A percentile compares a stretch with the other conserved stretches of the same genome.
Conservation (phyloP, 2,329 filamentous ascomycete genomes). For the Byssochlamys sp. region DNA sequence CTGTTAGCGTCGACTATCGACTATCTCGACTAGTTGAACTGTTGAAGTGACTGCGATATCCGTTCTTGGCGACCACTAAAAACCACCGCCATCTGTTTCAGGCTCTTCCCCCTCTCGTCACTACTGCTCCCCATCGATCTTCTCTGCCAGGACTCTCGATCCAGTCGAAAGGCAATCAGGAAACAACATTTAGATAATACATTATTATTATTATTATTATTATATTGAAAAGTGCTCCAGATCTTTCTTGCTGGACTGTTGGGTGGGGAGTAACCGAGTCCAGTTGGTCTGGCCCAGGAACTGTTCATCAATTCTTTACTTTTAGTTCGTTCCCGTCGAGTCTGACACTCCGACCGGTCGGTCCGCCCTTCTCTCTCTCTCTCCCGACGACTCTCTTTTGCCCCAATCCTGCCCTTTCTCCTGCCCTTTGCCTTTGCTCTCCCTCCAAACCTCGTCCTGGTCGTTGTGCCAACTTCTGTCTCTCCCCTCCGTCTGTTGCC, state of each 20-base stretch:
- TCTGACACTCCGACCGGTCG: neutral
- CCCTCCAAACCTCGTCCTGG: neutral
- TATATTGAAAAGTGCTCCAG: too few species aligned
- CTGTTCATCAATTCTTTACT: too few species aligned
- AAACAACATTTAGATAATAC: too few species aligned
- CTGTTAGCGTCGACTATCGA: too few species aligned
- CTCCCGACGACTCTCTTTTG: constrained; percentile 7
- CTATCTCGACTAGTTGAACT: too few species aligned
- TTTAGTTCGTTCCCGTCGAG: neutral
- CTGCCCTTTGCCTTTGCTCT: neutral
- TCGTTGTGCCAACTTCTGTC: neutral
- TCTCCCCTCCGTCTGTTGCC: neutral
- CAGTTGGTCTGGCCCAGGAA: too few species aligned
- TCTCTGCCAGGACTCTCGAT: too few species aligned
- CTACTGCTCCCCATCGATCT: neutral
- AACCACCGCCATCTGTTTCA: neutral
- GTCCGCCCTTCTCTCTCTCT: constrained; percentile 6
- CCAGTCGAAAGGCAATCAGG: too few species aligned
- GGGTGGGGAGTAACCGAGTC: too few species aligned
- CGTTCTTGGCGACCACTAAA: neutral
- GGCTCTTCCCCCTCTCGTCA: neutral
- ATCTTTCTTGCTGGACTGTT: too few species aligned
- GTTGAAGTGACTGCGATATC: neutral
- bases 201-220: too few species aligned
- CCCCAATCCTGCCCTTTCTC: constrained; percentile 2